Conservation (phyloP, 371 early-diverging fungal species). For the Blakeslea trispora region DNA sequence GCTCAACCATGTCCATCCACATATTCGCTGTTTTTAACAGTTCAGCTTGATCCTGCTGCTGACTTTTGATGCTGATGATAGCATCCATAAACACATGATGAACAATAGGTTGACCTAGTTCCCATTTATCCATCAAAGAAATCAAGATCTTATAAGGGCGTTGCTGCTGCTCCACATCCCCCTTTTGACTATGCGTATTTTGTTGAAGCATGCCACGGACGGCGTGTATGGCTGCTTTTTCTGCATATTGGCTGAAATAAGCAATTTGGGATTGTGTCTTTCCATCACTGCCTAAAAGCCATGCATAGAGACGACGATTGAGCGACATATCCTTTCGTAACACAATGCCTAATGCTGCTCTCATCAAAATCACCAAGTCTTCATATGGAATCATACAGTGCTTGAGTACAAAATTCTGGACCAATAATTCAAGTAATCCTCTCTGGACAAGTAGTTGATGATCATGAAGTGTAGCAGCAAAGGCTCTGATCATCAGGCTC, state of each 20-base stretch:
- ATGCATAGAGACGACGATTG: slow-evolving; percentile 87
- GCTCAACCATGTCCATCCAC: slow-evolving; percentile 88
- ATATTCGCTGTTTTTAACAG: slow-evolving; percentile 80
- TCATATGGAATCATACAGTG: slow-evolving; percentile 63
- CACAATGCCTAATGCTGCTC: slow-evolving; percentile 77
- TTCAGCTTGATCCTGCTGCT: slow-evolving; percentile 42
- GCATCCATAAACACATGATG: slow-evolving; percentile 74
- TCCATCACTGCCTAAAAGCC: slow-evolving; percentile 69
- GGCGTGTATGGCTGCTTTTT: slow-evolving; percentile 49
- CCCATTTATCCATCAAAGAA: slow-evolving; percentile 85
- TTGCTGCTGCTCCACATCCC: slow-evolving; percentile 55
- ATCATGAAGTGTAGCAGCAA: slow-evolving; percentile 76
- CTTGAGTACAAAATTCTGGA: slow-evolving; percentile 75
- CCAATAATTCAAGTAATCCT: slow-evolving; percentile 81
- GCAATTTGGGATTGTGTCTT: slow-evolving; percentile 33
- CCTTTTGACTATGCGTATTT: slow-evolving; percentile 15
- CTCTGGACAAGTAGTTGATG: slow-evolving; percentile 80
- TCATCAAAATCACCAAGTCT: slow-evolving; percentile 68
- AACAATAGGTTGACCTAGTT: slow-evolving; percentile 78
- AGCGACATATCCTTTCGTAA: slow-evolving; percentile 93
- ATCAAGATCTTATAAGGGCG: slow-evolving; percentile 80
- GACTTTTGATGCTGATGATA: slow-evolving; percentile 54
- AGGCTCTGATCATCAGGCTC: slow-evolving; percentile 74
- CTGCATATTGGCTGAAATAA: slow-evolving; percentile 42
- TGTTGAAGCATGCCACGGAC: slow-evolving; percentile 58